Evolutionary conservation across 768 basidiomycete genomes (phyloP), one percentile per base, ranked within the genome.

Genomic region (Kwoniella sp.): DNA sequence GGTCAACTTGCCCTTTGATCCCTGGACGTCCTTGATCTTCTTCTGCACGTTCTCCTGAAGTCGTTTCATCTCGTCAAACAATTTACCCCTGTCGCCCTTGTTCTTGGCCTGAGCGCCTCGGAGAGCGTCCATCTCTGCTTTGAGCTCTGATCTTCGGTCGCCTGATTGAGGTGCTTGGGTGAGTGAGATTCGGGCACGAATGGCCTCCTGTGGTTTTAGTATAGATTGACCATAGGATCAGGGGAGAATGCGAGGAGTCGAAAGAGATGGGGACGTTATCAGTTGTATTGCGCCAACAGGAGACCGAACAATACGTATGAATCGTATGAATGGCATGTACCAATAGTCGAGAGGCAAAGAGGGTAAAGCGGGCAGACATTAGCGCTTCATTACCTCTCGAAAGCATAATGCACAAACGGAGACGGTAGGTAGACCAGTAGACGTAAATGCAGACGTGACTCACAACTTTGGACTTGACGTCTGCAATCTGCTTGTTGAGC

Each of bases 11-110:
- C 86, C 83, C 80, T 88, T 89, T 5, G 90, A 85, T 54, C 89
- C 84, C 78, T 96, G 89, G 67, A 96, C 84, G 75, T 92, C 93
- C 82, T 93, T 93, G 74, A 88, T 85, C 92, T 93, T 95, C 83
- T 90, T 91, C 78, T 87, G 84, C 56, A 94, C 84, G 38, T 79
- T 83, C 5, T 95, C 94, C 77, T 94, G 87, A 51, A 93, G 74
- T 11, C 85, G 71, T 78, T 90, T 92, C 68, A 96, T 82, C 81
- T 93, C 89, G 34, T 93, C 92, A 51, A 87, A 78, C 53, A 89
- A 82, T 82, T 91, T 92, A 15, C 59, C 55, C 8, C 81, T 61
- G 58, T 76, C 74, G 12, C 65, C 77, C 84, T 95, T 96, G 82
- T 83, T 87, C 65, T 84, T 85, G 34, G 89, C 89, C 82, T 97